Base-by-base conservation (phyloP, 176 grass and related monocot genomes). In the Tuctoria greenei region DNA sequence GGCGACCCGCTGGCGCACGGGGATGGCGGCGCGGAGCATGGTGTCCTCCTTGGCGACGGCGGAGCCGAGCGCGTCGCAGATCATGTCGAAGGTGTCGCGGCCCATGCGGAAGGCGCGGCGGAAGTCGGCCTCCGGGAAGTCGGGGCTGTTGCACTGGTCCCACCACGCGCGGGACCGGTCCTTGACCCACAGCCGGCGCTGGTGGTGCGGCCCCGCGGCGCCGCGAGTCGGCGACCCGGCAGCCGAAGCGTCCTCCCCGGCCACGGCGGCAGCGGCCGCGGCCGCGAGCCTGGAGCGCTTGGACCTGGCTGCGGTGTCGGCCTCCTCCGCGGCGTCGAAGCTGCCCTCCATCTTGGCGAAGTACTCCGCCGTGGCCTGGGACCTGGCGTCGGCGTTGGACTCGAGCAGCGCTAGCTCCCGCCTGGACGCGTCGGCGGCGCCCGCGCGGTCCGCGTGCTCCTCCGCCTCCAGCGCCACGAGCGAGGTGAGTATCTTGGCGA, bases 11-110 rank as follows among this genome's bases (percentile, higher is more conserved):
- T 97, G 95, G 4, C 87, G 86, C 10, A 97, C 95, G 0, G 95
- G 95, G 62, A 97, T 97, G 58, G 91, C 95, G 7, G 95, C 91
- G 35, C 95, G 95, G 31, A 97, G 95, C 94, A 93, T 93, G 34
- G 94, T 97, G 80, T 97, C 88, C 59, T 97, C 94, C 82, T 93
- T 97, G 16, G 91, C 94, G 34, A 97, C 94, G 18, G 88, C 86
- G 16, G 94, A 61, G 9, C 88, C 91, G 0, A 97, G 88, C 26
- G 83, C 88, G 0, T 93, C 91, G 79, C 94, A 97, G 81, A 97
- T 93, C 91, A 93, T 86, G 81, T 93, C 91, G 74, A 97, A 97
- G 2, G 94, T 97, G 56, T 75, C 88, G 0, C 91, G 83, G 0
- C 88, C 76, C 94, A 97, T 97, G 27, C 94, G 79, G 70, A 97